Evolutionary conservation across 495 filamentous ascomycete species (phyloP), one percentile per base, ranked within the genome.

Genomic region (Penicillium canariense): DNA sequence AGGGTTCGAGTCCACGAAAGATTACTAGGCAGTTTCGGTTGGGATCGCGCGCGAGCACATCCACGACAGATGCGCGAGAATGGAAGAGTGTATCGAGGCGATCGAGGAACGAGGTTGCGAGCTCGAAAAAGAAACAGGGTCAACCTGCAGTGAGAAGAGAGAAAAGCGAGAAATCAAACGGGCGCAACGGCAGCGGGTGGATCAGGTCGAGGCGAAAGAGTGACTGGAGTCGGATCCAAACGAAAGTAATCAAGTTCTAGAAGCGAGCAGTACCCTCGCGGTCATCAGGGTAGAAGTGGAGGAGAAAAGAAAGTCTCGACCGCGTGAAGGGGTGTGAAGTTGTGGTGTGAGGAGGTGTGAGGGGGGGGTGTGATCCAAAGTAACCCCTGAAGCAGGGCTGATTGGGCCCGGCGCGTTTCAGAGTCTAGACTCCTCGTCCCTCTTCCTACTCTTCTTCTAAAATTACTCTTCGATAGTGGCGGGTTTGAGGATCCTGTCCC

Each of bases 371-470:
- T n/a, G 46, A 17, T 14, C 30, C 15, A 23, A 32, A 31, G 39
- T 45, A 46, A 25, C 58, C 58, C 58, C 58, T 60, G 52, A 58
- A 36, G 42, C 25, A 42, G 32, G 42, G 25, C 15, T 56, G 58
- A 61, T 61, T 61, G 58, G 58, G 14, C 39, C 53, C 30, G 25
- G 42, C 54, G n/a, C 50, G 58, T 61, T 61, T 61, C 58, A 61
- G 53, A 55, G 48, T 61, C 58, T 50, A 61, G 58, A 61, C 58
- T 50, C 17, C n/a, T n/a, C n/a, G n/a, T n/a, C n/a, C n/a, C n/a
- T n/a, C n/a, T n/a, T n/a, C n/a, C n/a, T n/a, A n/a, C n/a, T n/a
- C n/a, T n/a, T n/a, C 11, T 35, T 25, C 46, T 48, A 48, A 48
- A 35, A 23, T 36, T 20, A 48, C 28, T 10, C 14, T 20, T 26